A percentile compares a stretch with the other conserved stretches of the same genome.
These are phyloP conservation scores for Phytophthora pseudosyringae DNA, from an alignment of 352 stramenopile genomes.

Conservation along the genomic window DNA sequence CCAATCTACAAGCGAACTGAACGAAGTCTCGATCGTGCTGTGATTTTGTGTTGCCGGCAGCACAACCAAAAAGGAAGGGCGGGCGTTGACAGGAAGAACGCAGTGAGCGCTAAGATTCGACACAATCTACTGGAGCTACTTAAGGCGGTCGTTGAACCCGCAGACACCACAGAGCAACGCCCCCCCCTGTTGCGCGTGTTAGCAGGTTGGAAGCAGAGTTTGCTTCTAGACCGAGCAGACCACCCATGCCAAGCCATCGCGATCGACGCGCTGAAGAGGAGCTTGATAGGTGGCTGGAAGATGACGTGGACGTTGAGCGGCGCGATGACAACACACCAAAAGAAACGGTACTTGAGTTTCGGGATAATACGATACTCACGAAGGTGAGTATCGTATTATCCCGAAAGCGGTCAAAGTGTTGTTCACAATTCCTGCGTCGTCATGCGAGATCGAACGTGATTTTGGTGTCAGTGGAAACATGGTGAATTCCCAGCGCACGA, in stretches of 20 bases:
- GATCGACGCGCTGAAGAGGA: slow-evolving; percentile 22
- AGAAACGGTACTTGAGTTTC: slow-evolving; percentile 22
- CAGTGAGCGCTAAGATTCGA: slow-evolving; percentile 14
- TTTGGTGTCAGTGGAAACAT: slow-evolving; percentile 21
- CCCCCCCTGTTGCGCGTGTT: background rate
- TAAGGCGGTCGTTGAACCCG: slow-evolving; percentile 1
- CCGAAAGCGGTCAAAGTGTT: slow-evolving; percentile 21
- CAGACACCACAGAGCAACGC: background rate
- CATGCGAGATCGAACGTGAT: slow-evolving; percentile 24
- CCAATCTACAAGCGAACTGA: slow-evolving; percentile 21
- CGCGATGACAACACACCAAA: background rate
- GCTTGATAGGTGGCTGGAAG: slow-evolving; percentile 12
- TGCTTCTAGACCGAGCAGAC: background rate
- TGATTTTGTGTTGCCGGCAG: slow-evolving; percentile 18
- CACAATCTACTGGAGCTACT: slow-evolving; percentile 14
- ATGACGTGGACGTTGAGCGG: slow-evolving; percentile 9
- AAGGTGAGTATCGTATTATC: slow-evolving; percentile 17
- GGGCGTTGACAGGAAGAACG: slow-evolving; percentile 3
- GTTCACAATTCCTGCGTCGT: slow-evolving; percentile 11
- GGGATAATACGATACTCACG: no score
- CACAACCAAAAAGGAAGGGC: slow-evolving; percentile 8
- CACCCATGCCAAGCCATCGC: background rate
- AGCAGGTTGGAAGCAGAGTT: slow-evolving; percentile 11
- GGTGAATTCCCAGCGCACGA: no score
- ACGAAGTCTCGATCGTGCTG: background rate